Percentiles rank a stretch among this genome's conserved stretches.
Evolutionary conservation across 2,329 filamentous ascomycete species (phyloP).

Genomic region (Colletotrichum cordylinicola): DNA sequence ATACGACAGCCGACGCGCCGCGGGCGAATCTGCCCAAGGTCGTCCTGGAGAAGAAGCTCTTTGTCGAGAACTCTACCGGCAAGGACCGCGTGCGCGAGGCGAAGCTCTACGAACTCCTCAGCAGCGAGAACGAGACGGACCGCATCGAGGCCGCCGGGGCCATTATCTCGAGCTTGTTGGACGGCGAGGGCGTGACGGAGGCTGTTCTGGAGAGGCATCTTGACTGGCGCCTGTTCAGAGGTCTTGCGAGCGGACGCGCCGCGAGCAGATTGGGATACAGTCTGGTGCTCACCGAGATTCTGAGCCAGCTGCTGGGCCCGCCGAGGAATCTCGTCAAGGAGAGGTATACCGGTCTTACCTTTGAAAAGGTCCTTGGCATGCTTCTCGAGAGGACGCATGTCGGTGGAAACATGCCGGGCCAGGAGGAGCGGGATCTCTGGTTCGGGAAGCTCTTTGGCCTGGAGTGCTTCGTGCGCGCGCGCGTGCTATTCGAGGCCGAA

Average conservation of each 20-base stretch:
- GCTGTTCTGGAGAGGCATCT: conserved; percentile 62
- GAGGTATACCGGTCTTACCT: conserved; percentile 59
- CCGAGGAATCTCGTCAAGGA: conserved; percentile 43
- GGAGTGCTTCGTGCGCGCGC: conserved; percentile 83
- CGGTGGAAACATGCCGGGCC: conserved; percentile 58
- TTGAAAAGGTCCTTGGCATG: conserved; percentile 59
- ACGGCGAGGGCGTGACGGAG: conserved; percentile 54
- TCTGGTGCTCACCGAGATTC: conserved; percentile 81
- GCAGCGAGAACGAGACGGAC: conserved; percentile 62
- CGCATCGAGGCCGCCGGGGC: conserved; percentile 64
- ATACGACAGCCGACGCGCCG: neutral
- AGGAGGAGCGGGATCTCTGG: conserved; percentile 86
- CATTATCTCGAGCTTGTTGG: conserved; percentile 62
- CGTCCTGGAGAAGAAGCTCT: conserved; percentile 43
- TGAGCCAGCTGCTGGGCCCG: conserved; percentile 71
- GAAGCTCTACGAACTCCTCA: conserved; percentile 64
- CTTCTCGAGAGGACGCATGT: conserved; percentile 61
- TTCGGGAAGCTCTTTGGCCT: conserved; percentile 89
- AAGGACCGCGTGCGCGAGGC: conserved; percentile 65
- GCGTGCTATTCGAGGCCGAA: conserved; percentile 62
- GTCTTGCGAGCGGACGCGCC: conserved; percentile 88
- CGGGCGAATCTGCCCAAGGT: conserved; percentile 26
- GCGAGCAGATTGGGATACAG: conserved; percentile 89
- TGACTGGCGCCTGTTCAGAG: conserved; percentile 77
- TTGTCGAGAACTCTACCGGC: conserved; percentile 56